phyloP scores from a whole-genome alignment of 805 yeast species.

The Phaffomyces antillensis region DNA sequence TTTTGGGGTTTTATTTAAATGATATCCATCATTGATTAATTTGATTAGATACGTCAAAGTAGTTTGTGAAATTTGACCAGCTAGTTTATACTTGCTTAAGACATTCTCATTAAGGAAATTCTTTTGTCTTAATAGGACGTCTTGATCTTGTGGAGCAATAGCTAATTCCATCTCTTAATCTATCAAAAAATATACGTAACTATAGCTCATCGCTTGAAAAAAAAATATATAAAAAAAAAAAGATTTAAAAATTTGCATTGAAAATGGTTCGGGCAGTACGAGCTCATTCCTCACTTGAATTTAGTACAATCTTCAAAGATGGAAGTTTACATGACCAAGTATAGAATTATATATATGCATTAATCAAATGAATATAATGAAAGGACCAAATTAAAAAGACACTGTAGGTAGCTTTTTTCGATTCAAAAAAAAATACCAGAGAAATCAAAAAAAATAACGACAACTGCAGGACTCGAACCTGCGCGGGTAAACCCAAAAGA shows the following conservation, averaged over 20 bases:
- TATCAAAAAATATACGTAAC: background rate
- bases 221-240: background rate
- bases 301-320: no score
- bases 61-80: constrained; percentile 86
- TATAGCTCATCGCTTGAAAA: constrained; percentile 10
- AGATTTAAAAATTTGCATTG: constrained; percentile 1
- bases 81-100: constrained; percentile 76
- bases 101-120: constrained; percentile 57
- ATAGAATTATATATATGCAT: no score
- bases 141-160: constrained; percentile 67
- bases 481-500: constrained; percentile 57
- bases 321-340: background rate
- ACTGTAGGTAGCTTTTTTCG: background rate
- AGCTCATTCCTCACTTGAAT: background rate
- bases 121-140: constrained; percentile 62
- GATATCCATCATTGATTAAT: constrained; percentile 70
- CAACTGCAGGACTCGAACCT: constrained; percentile 72
- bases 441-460: constrained; percentile 35
- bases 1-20: constrained; percentile 36
- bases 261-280: constrained; percentile 1
- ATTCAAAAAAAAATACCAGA: background rate
- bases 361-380: no score
- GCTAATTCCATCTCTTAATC: constrained; percentile 55
- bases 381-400: no score
- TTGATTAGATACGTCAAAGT: constrained; percentile 59